Conservation (phyloP, 2,329 filamentous ascomycete species). For the Dothideomycetidae sp. region DNA sequence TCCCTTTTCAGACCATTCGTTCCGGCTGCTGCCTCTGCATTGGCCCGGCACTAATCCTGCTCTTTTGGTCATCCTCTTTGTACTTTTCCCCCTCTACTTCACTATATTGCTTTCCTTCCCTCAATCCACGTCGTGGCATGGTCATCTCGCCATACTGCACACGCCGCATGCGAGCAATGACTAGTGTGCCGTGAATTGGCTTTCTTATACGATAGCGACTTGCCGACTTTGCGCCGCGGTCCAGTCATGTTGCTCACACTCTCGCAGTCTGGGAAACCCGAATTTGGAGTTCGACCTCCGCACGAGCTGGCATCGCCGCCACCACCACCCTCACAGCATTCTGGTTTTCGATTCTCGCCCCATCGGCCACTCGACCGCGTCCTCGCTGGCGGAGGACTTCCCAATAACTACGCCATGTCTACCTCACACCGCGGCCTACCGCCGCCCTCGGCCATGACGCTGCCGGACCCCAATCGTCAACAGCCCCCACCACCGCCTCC, state of each 20-base stretch:
- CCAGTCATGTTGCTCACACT: slow-evolving; percentile 36
- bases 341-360: slow-evolving; percentile 28
- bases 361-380: slow-evolving; percentile 27
- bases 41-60: slow-evolving; percentile 1
- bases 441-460: slow-evolving; percentile 38
- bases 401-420: slow-evolving; percentile 32
- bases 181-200: slow-evolving; percentile 1
- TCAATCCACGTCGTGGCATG: slow-evolving; percentile 3
- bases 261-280: slow-evolving; percentile 32
- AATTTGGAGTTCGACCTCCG: slow-evolving; percentile 33
- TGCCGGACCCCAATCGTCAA: slow-evolving; percentile 31
- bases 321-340: slow-evolving; percentile 22
- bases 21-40: slow-evolving; percentile 2
- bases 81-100: not conserved
- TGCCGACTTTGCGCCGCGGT: not conserved
- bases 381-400: slow-evolving; percentile 28
- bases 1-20: slow-evolving; percentile 1
- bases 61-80: slow-evolving; percentile 5
- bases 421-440: slow-evolving; percentile 39
- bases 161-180: not conserved
- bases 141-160: slow-evolving; percentile 2
- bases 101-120: slow-evolving; percentile 1
- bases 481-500: slow-evolving; percentile 20
- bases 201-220: slow-evolving; percentile 3
- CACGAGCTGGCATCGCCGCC: slow-evolving; percentile 35